Evolutionary conservation across 768 basidiomycete species (phyloP), one percentile per base, ranked within the genome.

Genomic region (Pholiota microspora): DNA sequence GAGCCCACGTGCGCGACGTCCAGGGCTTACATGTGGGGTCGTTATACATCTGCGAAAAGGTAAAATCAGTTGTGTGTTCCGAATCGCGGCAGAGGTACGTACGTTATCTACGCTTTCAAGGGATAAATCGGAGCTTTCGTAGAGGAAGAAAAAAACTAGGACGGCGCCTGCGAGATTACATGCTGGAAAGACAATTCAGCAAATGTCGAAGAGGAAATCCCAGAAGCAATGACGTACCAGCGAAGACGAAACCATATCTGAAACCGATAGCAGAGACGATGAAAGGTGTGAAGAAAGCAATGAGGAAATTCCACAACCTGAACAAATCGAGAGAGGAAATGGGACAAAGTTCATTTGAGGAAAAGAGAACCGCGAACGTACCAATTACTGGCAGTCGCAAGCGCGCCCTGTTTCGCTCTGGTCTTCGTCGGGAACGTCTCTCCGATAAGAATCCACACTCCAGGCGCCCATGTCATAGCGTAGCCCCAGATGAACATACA

Each of bases 281-380:
- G 69, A 88, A 86, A 0, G 88, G 86, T n/a, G 87, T 89, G 73
- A 88, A 88, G 78, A 89, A 89, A 0, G 84, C 86, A 51, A 88
- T 70, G 32, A 87, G 71, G 74, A 87, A 86, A 65, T 86, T 85
- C 81, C 80, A 88, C 2, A 79, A 66, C 81, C 77, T 69, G 25
- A 7, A 16, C 8, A 15, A 1, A 49, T 31, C n/a, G 10, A 25
- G 28, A 28, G n/a, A 58, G n/a, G 21, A 49, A 28, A 53, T n/a
- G n/a, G n/a, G n/a, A n/a, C n/a, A n/a, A 40, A 8, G 8, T 42
- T 24, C 18, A n/a, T 49, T 13, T 36, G 47, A 18, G 18, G 21
- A 45, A 25, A 3, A 18, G 7, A 4, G 7, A 18, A 18, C 2
- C 12, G 40, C 16, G 35, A 13, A 48, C 66, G 13, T 47, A 68